phyloP scores from a whole-genome alignment of 768 basidiomycete genomes.

The Termitomyces sp. region DNA sequence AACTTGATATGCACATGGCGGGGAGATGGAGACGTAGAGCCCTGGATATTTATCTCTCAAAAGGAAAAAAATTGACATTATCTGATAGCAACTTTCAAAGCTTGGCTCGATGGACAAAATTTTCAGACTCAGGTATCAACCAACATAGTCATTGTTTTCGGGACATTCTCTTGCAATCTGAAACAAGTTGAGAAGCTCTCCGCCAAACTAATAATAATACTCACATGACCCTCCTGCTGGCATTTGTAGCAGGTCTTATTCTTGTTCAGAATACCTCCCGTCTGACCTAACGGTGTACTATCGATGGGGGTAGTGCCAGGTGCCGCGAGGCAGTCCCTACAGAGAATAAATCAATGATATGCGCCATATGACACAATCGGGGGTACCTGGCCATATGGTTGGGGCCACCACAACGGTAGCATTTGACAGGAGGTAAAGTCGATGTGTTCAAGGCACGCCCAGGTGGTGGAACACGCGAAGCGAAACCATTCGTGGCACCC shows the following conservation, averaged over 20 bases:
- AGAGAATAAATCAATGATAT: conserved; percentile 2
- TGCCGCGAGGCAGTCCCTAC: conserved; percentile 78
- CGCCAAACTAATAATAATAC: conserved; percentile 19
- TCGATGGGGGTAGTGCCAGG: conserved; percentile 57
- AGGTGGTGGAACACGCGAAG: conserved; percentile 65
- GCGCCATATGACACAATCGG: conserved; percentile 5
- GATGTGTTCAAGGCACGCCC: conserved; percentile 73
- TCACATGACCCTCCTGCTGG: conserved; percentile 81
- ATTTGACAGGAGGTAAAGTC: conserved; percentile 77
- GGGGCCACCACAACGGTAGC: conserved; percentile 84
- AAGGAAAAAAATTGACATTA: conserved; percentile 2
- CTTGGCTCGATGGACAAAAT: background rate
- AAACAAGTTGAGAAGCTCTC: conserved; percentile 5
- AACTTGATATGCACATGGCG: background rate
- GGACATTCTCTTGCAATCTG: conserved; percentile 67
- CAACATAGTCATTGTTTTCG: conserved; percentile 47
- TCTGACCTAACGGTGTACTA: conserved; percentile 34
- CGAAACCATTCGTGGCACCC: conserved; percentile 39
- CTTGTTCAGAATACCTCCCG: conserved; percentile 35
- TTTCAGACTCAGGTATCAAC: conserved; percentile 23
- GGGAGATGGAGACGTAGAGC: background rate
- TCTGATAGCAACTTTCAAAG: conserved; percentile 7
- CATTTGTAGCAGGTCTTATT: conserved; percentile 87
- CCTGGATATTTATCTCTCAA: conserved; percentile 7
- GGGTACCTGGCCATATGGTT: conserved; percentile 79